Evolutionary conservation across 306 rosid genomes (phyloP), one percentile per base, ranked within the genome.

Genomic region (Canavalia ensiformis): DNA sequence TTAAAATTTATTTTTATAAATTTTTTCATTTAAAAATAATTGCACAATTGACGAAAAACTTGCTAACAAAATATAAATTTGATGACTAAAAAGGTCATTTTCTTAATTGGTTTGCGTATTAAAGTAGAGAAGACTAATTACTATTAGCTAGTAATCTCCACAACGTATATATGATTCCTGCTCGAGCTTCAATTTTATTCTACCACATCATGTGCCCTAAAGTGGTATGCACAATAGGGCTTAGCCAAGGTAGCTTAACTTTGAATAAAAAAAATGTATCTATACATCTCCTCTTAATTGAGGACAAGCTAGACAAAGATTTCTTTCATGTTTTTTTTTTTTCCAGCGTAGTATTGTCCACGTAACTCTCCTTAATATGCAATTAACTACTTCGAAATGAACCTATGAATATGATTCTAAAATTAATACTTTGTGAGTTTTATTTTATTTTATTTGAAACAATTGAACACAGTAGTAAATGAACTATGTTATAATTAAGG

Each of bases 181-280:
- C 44, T 66, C 52, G 35, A 77, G 44, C 31, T 70, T 62, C 13
- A 69, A 45, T 1, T 56, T 70, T n/a, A 60, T 44, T 74, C 37
- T 34, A 44, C 46, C 63, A 51, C 34, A 62, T 70, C 83, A 72
- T 63, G 68, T 59, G 76, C 83, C 50, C 66, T 34, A 66, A 78
- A 72, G 84, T 80, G 60, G 69, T 44, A 63, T 83, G 71, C 25
- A 31, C 50, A 35, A 54, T 83, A 77, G 83, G 70, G 45, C 33
- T 72, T 35, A 47, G 80, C 58, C 49, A 62, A 62, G 42, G 50
- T 37, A 54, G 79, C 46, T 71, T 52, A 58, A 50, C 51, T 50
- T 76, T 49, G 57, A 37, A 82, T 82, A 7, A 67, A 75, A 73
- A 63, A 25, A 6, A 6, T 34, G 41, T 37, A 37, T 74, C 54